Evolutionary conservation across 2,329 filamentous ascomycete genomes (phyloP), one percentile per base, ranked within the genome.

Genomic region (Aureobasidium vineae): DNA sequence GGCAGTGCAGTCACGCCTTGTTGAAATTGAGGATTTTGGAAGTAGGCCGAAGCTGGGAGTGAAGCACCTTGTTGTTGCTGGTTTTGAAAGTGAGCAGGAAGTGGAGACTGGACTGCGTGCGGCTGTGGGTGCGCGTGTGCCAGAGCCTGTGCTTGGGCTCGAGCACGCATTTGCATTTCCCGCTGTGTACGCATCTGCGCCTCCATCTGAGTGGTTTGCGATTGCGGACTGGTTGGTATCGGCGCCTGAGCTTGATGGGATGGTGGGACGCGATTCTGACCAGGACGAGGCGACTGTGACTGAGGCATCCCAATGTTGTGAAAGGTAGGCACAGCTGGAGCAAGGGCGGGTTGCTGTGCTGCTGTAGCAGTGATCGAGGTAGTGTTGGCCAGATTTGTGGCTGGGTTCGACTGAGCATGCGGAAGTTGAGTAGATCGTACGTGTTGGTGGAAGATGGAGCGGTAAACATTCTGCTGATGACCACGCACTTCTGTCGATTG

Each of bases 381-480:
- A 57, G 19, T 26, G 23, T 15, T 28, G 36, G 19, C 23, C 23
- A 26, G 6, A 40, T 38, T 19, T 26, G 33, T 57, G 21, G 13
- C 28, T 54, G 19, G 50, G 33, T 16, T 54, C 5, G 31, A 40
- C 31, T 40, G 31, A 56, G 21, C 7, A 26, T 45, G 41, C 26
- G 49, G 26, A 13, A 52, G 19, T 16, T 38, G 57, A 50, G 41
- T 31, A 21, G 38, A n/a, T 23, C n/a, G 28, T 26, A 43, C 8
- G 38, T 64, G 61, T 28, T 64, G 49, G 38, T 36, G 49, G 11
- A 28, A 54, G 38, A 64, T 41, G 33, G 41, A 33, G n/a, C 61
- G 47, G 21, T 64, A 54, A 13, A 43, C 11, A 13, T 45, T 54
- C 21, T 54, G 61, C 38, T 54, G 61, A 13, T 19, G 49, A 43